Conservation (phyloP, 805 yeast species). For the Yarrowia porcina region DNA sequence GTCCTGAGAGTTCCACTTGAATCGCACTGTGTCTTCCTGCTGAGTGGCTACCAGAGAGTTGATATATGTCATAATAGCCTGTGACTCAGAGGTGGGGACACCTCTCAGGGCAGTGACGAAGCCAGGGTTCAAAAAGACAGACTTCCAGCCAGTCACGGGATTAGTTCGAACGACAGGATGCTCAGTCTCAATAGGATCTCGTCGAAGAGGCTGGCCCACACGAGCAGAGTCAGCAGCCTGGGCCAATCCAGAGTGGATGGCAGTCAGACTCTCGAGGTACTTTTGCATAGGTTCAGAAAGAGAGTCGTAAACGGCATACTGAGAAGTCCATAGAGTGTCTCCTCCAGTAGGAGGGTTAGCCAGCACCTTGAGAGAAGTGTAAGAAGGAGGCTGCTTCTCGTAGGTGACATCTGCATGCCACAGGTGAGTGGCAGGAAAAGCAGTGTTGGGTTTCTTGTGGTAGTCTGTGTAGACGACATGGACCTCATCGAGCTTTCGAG, state of each 20-base stretch:
- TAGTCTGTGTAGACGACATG: conserved; percentile 57
- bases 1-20: conserved; percentile 50
- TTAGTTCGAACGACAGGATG: conserved; percentile 52
- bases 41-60: conserved; percentile 46
- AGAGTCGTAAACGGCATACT: conserved; percentile 60
- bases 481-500: conserved; percentile 49
- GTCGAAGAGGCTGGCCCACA: conserved; percentile 44
- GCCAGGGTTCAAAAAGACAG: conserved; percentile 44
- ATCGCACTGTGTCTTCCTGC: conserved; percentile 52
- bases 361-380: conserved; percentile 49
- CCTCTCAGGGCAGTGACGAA: conserved; percentile 61
- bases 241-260: conserved; percentile 51
- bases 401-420: conserved; percentile 57
- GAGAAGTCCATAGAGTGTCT: conserved; percentile 62
- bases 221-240: conserved; percentile 23
- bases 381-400: conserved; percentile 53
- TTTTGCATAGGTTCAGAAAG: conserved; percentile 59
- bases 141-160: conserved; percentile 50
- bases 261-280: conserved; percentile 53
- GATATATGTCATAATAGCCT: conserved; percentile 52
- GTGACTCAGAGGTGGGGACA: conserved; percentile 65
- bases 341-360: conserved; percentile 62
- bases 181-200: conserved; percentile 41
- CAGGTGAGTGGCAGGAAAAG: conserved; percentile 15
- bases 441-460: conserved; percentile 16